phyloP scores from a whole-genome alignment of 2,329 filamentous ascomycete genomes.

The Aquanectria penicillioides region DNA sequence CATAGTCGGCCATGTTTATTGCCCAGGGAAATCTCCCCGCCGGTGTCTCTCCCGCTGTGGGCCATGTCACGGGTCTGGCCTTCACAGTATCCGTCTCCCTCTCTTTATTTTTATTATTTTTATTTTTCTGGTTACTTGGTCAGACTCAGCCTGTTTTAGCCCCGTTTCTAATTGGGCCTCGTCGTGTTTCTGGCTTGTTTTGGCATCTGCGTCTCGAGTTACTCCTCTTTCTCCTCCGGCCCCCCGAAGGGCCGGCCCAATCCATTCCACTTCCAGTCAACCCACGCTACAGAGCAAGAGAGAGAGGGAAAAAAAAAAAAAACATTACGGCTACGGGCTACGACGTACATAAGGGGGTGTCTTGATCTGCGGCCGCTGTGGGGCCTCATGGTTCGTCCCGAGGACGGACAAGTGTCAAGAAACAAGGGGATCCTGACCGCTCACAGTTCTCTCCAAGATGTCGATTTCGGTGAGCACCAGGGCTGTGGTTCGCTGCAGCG shows the following conservation, averaged over 20 bases:
- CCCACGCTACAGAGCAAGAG: background rate
- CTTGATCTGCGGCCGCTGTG: slow-evolving; percentile 54
- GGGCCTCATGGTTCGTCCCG: slow-evolving; percentile 52
- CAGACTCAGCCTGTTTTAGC: too few species aligned
- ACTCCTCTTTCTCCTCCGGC: too few species aligned
- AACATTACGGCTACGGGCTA: slow-evolving; percentile 12
- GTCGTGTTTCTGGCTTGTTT: background rate
- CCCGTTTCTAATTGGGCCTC: too few species aligned
- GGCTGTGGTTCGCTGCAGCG: slow-evolving; percentile 45
- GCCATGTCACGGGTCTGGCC: slow-evolving; percentile 24
- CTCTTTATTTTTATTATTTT: background rate
- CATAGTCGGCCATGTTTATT: slow-evolving; percentile 40
- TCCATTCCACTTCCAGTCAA: slow-evolving; percentile 31
- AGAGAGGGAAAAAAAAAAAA: slow-evolving; percentile 3
- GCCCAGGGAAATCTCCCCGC: slow-evolving; percentile 29
- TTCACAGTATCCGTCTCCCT: background rate
- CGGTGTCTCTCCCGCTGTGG: slow-evolving; percentile 44
- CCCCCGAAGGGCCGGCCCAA: too few species aligned
- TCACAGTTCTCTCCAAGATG: slow-evolving; percentile 37
- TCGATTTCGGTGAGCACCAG: slow-evolving; percentile 50
- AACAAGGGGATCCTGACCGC: slow-evolving; percentile 45
- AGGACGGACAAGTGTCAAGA: slow-evolving; percentile 50
- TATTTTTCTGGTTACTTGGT: too few species aligned
- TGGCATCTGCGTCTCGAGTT: too few species aligned
- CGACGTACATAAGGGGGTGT: slow-evolving; percentile 42